Evolutionary conservation across 192 early-diverging fungal species (phyloP).

Genomic region (Podila horticola): DNA sequence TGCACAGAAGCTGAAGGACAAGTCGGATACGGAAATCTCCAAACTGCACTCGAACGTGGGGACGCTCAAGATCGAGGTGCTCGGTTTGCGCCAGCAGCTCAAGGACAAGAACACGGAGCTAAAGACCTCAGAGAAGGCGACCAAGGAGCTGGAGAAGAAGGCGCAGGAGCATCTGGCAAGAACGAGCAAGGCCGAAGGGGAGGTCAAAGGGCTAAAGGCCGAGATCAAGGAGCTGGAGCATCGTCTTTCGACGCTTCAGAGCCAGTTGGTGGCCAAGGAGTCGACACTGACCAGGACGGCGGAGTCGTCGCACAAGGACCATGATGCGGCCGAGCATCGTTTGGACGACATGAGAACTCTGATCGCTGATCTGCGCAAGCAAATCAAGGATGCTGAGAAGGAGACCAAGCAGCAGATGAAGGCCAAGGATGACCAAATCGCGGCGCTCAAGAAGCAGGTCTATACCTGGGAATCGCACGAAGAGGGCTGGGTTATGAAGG

Average conservation of each 20-base stretch:
- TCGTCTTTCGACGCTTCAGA: not conserved
- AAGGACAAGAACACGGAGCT: conserved; percentile 10
- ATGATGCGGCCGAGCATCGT: conserved; percentile 8
- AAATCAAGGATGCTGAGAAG: conserved; percentile 12
- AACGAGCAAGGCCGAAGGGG: conserved; percentile 5
- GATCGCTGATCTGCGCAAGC: not conserved
- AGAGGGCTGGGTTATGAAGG: conserved; percentile 7
- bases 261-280: not conserved
- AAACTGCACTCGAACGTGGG: conserved; percentile 8
- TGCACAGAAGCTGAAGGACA: conserved; percentile 4
- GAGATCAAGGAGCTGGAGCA: conserved; percentile 4
- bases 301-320: not conserved
- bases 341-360: not conserved
- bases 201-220: not conserved
- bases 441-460: not conserved
- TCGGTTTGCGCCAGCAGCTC: conserved; percentile 6
- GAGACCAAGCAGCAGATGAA: conserved; percentile 5
- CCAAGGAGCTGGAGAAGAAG: not conserved
- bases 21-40: not conserved
- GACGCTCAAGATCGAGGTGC: conserved; percentile 3
- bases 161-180: not conserved
- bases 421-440: conserved; percentile 11
- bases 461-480: conserved; percentile 3
- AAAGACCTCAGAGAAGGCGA: conserved; percentile 2
- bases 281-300: not conserved